Evolutionary conservation across 495 filamentous ascomycete species (phyloP).

Genomic region (Xylaria palmicola): DNA sequence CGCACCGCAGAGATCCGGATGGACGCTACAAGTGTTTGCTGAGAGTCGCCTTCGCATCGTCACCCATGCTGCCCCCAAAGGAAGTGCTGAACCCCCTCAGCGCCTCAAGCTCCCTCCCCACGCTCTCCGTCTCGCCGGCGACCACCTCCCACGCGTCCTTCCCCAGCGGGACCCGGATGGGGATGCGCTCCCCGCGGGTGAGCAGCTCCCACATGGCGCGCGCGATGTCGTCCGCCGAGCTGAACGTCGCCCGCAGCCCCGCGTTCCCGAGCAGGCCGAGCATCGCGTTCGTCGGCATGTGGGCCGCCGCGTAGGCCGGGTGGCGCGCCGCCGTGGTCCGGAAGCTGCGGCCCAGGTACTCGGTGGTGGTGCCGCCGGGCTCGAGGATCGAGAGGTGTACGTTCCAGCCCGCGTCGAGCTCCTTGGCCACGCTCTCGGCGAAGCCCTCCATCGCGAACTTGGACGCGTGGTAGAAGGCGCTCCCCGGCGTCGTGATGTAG

Average conservation of each 20-base stretch:
- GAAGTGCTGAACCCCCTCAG: constrained; percentile 30
- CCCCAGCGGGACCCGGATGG: constrained; percentile 48
- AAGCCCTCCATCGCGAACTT: constrained; percentile 59
- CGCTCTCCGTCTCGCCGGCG: constrained; percentile 34
- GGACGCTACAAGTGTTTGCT: neutral
- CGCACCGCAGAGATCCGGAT: too few species aligned
- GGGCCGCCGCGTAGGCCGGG: constrained; percentile 36
- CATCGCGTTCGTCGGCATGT: constrained; percentile 36
- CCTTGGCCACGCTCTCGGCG: constrained; percentile 52
- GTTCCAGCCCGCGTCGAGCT: constrained; percentile 55
- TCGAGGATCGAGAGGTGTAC: constrained; percentile 48
- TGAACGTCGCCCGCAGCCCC: constrained; percentile 30
- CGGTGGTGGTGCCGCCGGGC: constrained; percentile 50
- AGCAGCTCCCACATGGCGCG: constrained; percentile 38
- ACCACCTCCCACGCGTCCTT: constrained; percentile 39
- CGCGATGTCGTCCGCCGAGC: constrained; percentile 37
- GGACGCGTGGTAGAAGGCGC: constrained; percentile 54
- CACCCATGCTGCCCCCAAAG: constrained; percentile 9
- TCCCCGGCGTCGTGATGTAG: constrained; percentile 43
- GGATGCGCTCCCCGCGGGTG: constrained; percentile 33
- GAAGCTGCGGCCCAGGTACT: constrained; percentile 24
- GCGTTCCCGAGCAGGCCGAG: constrained; percentile 34
- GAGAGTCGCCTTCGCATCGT: neutral
- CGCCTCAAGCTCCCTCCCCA: constrained; percentile 34
- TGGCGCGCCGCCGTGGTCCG: constrained; percentile 20